Conservation (phyloP, 495 filamentous ascomycete genomes). For the Darksidea phi region DNA sequence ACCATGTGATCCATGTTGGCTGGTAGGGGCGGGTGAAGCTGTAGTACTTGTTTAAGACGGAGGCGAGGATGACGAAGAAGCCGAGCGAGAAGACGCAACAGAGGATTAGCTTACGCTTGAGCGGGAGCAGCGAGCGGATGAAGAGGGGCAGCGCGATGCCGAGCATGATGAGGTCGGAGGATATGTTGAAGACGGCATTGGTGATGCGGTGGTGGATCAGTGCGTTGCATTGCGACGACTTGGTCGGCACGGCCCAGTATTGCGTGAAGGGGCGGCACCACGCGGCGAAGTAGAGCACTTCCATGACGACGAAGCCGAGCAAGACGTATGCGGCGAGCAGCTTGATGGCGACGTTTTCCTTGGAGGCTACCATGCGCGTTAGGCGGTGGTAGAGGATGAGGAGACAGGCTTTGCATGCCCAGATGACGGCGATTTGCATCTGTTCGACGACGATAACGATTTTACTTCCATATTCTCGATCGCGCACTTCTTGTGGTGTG, state of each 20-base stretch:
- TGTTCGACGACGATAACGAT: conserved; percentile 53
- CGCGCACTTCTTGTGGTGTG: conserved; percentile 48
- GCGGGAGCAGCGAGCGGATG: conserved; percentile 53
- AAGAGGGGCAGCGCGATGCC: conserved; percentile 60
- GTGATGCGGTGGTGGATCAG: conserved; percentile 60
- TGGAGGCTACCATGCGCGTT: conserved; percentile 46
- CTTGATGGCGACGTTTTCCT: conserved; percentile 54
- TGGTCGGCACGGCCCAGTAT: conserved; percentile 55
- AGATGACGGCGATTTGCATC: conserved; percentile 51
- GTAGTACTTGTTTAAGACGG: conserved; percentile 65
- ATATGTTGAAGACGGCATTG: conserved; percentile 65
- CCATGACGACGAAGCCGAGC: conserved; percentile 58
- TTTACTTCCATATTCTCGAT: conserved; percentile 56
- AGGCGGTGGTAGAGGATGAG: conserved; percentile 56
- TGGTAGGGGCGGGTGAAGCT: conserved; percentile 58
- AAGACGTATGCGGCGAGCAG: conserved; percentile 55
- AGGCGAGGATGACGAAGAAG: conserved; percentile 62
- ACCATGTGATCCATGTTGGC: conserved; percentile 65
- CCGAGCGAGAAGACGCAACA: conserved; percentile 54
- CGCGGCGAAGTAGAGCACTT: conserved; percentile 62
- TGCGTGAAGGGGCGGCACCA: conserved; percentile 62
- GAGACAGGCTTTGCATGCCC: conserved; percentile 56
- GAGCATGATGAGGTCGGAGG: conserved; percentile 63
- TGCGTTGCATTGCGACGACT: conserved; percentile 39
- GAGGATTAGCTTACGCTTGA: conserved; percentile 54